phyloP scores from a whole-genome alignment of 78 protist species.

The Dictyostelium purpureum region DNA sequence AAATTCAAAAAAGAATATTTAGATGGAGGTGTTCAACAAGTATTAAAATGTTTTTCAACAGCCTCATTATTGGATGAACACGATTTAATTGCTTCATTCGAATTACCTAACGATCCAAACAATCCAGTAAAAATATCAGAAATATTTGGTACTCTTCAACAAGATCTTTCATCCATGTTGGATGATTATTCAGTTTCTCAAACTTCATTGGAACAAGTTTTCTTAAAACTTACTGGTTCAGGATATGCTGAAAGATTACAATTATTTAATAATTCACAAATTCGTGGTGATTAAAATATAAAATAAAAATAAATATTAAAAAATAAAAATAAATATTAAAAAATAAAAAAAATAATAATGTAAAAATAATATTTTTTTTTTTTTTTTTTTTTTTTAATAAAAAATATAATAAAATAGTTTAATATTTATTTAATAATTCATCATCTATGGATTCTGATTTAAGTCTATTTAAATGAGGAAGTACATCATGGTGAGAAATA shows the following conservation, averaged over 20 bases:
- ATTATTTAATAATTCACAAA: too few species aligned
- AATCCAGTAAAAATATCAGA: constrained; percentile 28
- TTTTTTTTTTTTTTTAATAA: too few species aligned
- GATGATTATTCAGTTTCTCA: constrained; percentile 60
- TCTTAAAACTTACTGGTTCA: constrained; percentile 46
- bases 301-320: too few species aligned
- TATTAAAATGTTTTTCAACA: constrained; percentile 25
- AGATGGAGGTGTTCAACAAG: constrained; percentile 14
- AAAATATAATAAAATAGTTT: too few species aligned
- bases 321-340: too few species aligned
- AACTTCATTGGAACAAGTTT: constrained; percentile 36
- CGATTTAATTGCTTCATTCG: constrained; percentile 54
- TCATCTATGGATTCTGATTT: constrained; percentile 10
- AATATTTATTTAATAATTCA: constrained; percentile 22
- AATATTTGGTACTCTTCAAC: constrained; percentile 21
- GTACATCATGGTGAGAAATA: constrained; percentile 19
- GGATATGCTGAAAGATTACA: not conserved
- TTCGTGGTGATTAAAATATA: too few species aligned
- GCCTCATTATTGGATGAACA: constrained; percentile 27
- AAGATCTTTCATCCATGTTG: not conserved
- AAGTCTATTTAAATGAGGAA: constrained; percentile 44
- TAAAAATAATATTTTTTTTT: too few species aligned
- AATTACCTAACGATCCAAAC: constrained; percentile 26
- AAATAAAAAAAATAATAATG: too few species aligned
- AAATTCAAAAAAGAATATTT: constrained; percentile 48